phyloP scores from a whole-genome alignment of 495 filamentous ascomycete genomes.

The Xylaria cubensis region DNA sequence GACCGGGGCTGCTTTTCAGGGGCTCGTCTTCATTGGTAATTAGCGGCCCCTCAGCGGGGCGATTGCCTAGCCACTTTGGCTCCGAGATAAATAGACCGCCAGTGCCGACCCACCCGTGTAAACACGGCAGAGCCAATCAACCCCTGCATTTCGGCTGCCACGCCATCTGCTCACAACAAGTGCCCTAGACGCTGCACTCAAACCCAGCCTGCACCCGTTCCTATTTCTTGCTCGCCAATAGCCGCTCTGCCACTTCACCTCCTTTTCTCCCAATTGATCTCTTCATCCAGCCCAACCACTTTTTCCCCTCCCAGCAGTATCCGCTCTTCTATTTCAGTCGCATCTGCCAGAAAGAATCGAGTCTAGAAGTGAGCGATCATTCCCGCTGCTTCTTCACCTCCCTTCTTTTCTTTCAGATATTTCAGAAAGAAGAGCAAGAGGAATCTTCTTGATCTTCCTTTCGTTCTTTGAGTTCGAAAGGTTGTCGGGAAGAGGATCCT shows the following conservation, averaged over 20 bases:
- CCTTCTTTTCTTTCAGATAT: slow-evolving; percentile 56
- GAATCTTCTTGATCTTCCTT: slow-evolving; percentile 94
- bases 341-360: slow-evolving; percentile 46
- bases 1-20: slow-evolving; percentile 2
- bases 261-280: slow-evolving; percentile 44
- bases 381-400: slow-evolving; percentile 36
- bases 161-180: slow-evolving; percentile 32
- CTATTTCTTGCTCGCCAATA: slow-evolving; percentile 47
- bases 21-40: not conserved
- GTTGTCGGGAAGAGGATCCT: slow-evolving; percentile 87
- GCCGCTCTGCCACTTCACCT: slow-evolving; percentile 42
- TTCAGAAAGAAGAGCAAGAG: slow-evolving; percentile 69
- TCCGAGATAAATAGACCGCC: slow-evolving; percentile 38
- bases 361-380: slow-evolving; percentile 41
- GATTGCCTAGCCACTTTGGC: slow-evolving; percentile 35
- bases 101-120: slow-evolving; percentile 36
- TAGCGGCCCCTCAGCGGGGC: not conserved
- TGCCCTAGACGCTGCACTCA: slow-evolving; percentile 17
- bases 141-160: slow-evolving; percentile 37
- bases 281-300: slow-evolving; percentile 37
- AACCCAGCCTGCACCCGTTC: slow-evolving; percentile 33
- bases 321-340: slow-evolving; percentile 39
- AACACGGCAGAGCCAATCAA: slow-evolving; percentile 38
- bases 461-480: slow-evolving; percentile 82
- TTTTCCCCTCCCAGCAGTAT: slow-evolving; percentile 31